Evolutionary conservation across 1,284 basidiomycete species (phyloP).

Genomic region (Cutaneotrichosporon dermatis): DNA sequence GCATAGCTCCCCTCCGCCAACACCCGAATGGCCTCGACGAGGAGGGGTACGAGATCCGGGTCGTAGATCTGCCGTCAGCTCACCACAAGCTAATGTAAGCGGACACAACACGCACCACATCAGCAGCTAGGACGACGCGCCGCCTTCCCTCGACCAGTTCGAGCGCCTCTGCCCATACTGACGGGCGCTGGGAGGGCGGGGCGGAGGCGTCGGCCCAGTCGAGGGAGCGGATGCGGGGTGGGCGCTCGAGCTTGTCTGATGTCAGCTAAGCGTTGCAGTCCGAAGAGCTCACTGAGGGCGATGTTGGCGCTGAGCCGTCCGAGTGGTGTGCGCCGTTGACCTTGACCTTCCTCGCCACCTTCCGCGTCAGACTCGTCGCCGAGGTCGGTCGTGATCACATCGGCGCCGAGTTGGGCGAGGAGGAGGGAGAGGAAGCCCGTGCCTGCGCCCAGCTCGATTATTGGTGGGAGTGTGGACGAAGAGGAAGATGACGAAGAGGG

Average conservation of each 20-base stretch:
- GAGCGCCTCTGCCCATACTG: slow-evolving; percentile 25
- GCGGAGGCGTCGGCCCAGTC: slow-evolving; percentile 37
- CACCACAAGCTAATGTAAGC: too few relatives aligned
- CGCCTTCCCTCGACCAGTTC: background rate
- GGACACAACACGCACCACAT: slow-evolving; percentile 38
- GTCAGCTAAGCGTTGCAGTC: background rate
- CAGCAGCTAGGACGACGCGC: slow-evolving; percentile 44
- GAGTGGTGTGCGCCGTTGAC: slow-evolving; percentile 31
- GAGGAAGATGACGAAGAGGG: too few relatives aligned
- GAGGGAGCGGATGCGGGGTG: slow-evolving; percentile 14
- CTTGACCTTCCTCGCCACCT: slow-evolving; percentile 38
- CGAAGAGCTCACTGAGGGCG: slow-evolving; percentile 29
- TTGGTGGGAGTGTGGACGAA: background rate
- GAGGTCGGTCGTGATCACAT: slow-evolving; percentile 68
- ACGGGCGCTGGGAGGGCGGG: slow-evolving; percentile 14
- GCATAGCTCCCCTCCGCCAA: slow-evolving; percentile 21
- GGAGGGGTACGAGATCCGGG: slow-evolving; percentile 42
- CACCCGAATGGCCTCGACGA: slow-evolving; percentile 36
- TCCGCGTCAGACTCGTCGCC: slow-evolving; percentile 37
- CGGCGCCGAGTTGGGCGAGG: slow-evolving; percentile 45
- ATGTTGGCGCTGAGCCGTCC: slow-evolving; percentile 33
- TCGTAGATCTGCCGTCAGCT: slow-evolving; percentile 45
- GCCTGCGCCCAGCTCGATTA: slow-evolving; percentile 47
- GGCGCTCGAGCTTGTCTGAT: background rate
- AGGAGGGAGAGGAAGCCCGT: slow-evolving; percentile 46